Percentiles rank a stretch among this genome's conserved stretches.
Conservation (phyloP, 1,284 basidiomycete species). For the Mycena citricolor region DNA sequence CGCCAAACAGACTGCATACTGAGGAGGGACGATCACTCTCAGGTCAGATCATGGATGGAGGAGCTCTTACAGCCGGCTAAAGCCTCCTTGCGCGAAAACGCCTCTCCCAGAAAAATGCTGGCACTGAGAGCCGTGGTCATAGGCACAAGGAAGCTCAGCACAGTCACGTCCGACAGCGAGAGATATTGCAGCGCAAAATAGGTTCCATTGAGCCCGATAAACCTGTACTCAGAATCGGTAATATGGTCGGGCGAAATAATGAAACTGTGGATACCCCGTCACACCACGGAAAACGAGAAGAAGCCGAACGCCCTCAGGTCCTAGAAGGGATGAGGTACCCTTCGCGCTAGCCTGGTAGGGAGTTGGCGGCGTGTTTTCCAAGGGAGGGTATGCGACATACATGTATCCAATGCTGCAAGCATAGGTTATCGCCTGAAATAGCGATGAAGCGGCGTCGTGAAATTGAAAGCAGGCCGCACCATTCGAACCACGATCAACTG, state of each 20-base stretch:
- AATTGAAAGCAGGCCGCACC: slow-evolving; percentile 26
- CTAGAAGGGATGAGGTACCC: slow-evolving; percentile 66
- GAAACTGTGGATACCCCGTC: slow-evolving; percentile 47
- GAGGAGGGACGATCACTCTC: slow-evolving; percentile 27
- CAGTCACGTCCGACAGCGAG: slow-evolving; percentile 73
- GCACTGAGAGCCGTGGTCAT: slow-evolving; percentile 69
- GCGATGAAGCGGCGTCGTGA: neutral
- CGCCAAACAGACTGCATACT: slow-evolving; percentile 59
- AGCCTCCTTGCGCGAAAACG: slow-evolving; percentile 56
- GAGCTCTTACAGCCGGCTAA: slow-evolving; percentile 57
- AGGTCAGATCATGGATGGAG: neutral
- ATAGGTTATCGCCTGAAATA: slow-evolving; percentile 36
- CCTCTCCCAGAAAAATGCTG: slow-evolving; percentile 66
- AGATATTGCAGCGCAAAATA: slow-evolving; percentile 73
- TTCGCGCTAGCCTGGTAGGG: slow-evolving; percentile 42
- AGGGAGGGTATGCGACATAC: slow-evolving; percentile 25
- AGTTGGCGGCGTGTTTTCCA: neutral
- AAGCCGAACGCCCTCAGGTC: slow-evolving; percentile 64
- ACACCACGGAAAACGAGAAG: slow-evolving; percentile 62
- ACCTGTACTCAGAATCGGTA: slow-evolving; percentile 35
- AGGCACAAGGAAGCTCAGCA: slow-evolving; percentile 75
- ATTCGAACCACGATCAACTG: slow-evolving; percentile 41
- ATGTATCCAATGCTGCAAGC: slow-evolving; percentile 40
- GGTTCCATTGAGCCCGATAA: slow-evolving; percentile 61
- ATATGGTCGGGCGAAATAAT: slow-evolving; percentile 14